Base-by-base conservation (phyloP, 345 rosid species). In the Excoecaria agallocha region DNA sequence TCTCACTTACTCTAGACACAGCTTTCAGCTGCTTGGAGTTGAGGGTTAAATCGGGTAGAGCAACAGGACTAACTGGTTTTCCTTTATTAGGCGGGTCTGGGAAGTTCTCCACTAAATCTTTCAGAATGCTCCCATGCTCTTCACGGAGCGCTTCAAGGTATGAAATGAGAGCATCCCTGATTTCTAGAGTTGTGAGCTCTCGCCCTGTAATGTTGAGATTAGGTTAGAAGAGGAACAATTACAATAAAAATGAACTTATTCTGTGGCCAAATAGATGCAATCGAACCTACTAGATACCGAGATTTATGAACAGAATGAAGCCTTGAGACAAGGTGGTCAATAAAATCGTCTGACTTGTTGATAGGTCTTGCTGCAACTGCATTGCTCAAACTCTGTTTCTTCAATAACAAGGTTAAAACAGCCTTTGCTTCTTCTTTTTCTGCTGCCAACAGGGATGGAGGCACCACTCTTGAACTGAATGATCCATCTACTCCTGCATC, bases 361-460 rank as follows among this genome's bases (percentile, higher is more conserved):
- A 87, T 85, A 68, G 86, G 84, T 73, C 92, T 84, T 2, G 86
- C 90, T 39, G 96, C 89, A 66, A 87, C 77, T 2, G 84, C 85
- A 56, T 91, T 91, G 87, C 89, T 91, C 30, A 89, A 72, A 74
- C 97, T 96, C 83, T 85, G 91, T 49, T 90, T 89, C 85, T 91
- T 89, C 85, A 94, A 80, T 89, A 93, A 91, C 65, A 91, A 86
- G 25, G 86, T 84, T 78, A 94, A 75, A 41, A 94, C 91, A 65
- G 94, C 97, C 88, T 89, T 94, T 46, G 96, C 94, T 88, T 91
- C 98, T 82, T 91, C 98, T 77, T 88, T 91, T 85, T 94, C 98
- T 35, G 93, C 93, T 20, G 90, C 86, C 71, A 90, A 72, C 17
- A 94, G 76, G 68, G 84, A 84, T 48, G 90, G 83, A 61, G 97